A percentile compares a stretch with the other conserved stretches of the same genome.
phyloP scores from a whole-genome alignment of 2,329 filamentous ascomycete genomes.

The Seiridium cupressi region DNA sequence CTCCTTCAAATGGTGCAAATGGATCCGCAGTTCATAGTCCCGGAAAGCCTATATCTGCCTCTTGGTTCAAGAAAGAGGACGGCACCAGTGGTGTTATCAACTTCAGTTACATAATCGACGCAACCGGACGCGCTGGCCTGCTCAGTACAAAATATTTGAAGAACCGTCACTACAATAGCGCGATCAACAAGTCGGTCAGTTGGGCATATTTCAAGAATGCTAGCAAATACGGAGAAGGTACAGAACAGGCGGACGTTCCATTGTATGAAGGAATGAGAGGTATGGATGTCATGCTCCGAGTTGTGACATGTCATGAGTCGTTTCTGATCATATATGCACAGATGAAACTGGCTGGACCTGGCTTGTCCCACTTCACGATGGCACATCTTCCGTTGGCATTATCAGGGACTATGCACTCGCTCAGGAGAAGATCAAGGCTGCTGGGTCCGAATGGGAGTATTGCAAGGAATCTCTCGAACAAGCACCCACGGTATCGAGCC shows the following conservation, averaged over 20 bases:
- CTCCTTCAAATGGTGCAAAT: neutral
- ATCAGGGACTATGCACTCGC: slow-evolving; percentile 37
- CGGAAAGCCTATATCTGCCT: slow-evolving; percentile 31
- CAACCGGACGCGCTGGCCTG: slow-evolving; percentile 42
- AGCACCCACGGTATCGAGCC: slow-evolving; percentile 24
- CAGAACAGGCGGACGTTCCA: slow-evolving; percentile 30
- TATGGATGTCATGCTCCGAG: no score
- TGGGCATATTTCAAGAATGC: slow-evolving; percentile 47
- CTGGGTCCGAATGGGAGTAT: slow-evolving; percentile 22
- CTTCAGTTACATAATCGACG: slow-evolving; percentile 49
- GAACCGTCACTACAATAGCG: slow-evolving; percentile 43
- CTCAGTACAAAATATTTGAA: slow-evolving; percentile 47
- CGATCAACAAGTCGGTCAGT: slow-evolving; percentile 46
- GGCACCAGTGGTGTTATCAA: slow-evolving; percentile 34
- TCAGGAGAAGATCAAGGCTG: slow-evolving; percentile 30
- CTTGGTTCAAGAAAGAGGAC: slow-evolving; percentile 31
- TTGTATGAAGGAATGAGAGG: slow-evolving; percentile 39
- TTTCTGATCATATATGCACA: slow-evolving; percentile 1
- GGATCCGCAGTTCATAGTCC: slow-evolving; percentile 8
- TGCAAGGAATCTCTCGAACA: slow-evolving; percentile 32
- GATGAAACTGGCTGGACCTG: slow-evolving; percentile 51
- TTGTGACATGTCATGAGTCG: no score
- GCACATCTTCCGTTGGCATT: slow-evolving; percentile 40
- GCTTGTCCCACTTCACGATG: slow-evolving; percentile 49
- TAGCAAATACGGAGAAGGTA: slow-evolving; percentile 22